Conservation (phyloP, 768 basidiomycete species). For the Steccherinum ochraceum region DNA sequence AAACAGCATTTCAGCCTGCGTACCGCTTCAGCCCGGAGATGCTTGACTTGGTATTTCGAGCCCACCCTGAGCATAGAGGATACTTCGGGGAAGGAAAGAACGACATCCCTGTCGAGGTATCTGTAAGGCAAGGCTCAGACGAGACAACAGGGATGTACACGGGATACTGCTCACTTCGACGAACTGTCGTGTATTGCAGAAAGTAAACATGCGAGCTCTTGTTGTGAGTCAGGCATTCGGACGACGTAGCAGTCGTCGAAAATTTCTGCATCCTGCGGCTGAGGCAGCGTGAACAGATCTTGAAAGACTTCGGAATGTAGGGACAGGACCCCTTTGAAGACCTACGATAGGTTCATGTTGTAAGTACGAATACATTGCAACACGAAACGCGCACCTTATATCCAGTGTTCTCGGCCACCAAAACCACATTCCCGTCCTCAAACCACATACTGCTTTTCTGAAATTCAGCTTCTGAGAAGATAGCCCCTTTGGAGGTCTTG, state of each 20-base stretch:
- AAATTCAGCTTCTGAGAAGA: background rate
- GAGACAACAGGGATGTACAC: background rate
- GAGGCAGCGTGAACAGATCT: constrained; percentile 59
- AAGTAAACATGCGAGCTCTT: constrained; percentile 61
- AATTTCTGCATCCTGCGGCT: constrained; percentile 40
- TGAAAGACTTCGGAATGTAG: constrained; percentile 74
- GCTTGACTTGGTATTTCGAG: background rate
- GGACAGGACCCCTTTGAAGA: constrained; percentile 57
- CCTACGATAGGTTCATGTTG: background rate
- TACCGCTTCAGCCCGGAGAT: background rate
- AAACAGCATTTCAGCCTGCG: background rate
- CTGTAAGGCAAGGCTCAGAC: background rate
- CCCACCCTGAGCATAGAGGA: background rate
- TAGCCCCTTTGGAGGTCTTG: background rate
- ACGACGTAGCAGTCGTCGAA: constrained; percentile 56
- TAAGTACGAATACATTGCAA: background rate
- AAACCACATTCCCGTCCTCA: constrained; percentile 7
- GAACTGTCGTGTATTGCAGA: constrained; percentile 56
- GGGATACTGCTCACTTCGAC: background rate
- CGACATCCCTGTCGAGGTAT: background rate
- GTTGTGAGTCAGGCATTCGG: constrained; percentile 57
- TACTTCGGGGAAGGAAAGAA: background rate
- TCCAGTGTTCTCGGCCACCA: constrained; percentile 4
- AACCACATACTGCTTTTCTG: constrained; percentile 1
- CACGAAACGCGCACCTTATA: constrained; percentile 1